Evolutionary conservation across 2,329 filamentous ascomycete genomes (phyloP), one percentile per base, ranked within the genome.

Genomic region (Fusarium irregulare): DNA sequence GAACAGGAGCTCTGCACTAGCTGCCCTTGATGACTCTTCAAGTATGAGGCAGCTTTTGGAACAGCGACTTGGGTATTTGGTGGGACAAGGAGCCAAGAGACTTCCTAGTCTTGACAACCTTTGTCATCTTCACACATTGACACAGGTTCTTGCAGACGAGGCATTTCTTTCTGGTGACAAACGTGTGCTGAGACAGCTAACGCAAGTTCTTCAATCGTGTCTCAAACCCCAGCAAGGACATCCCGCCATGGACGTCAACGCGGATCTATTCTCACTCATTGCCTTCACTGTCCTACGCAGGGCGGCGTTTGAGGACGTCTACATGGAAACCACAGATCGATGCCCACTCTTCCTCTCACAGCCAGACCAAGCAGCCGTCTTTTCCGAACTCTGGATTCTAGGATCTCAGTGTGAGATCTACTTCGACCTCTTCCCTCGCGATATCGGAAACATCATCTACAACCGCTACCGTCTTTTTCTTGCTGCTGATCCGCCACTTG

Each of bases 341-440:
- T 71, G 68, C 3, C 68, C 68, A 10, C 61, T 71, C 25, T 70
- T 70, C 56, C 56, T 71, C 13, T 71, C 68, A 3, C 56, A 70
- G 7, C 68, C 68, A 8, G 68, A 71, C 13, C 66, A 71, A 42
- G 68, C 68, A 1, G 68, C 68, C 2, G 68, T 71, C n/a, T 71
- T 71, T 28, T 71, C 66, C 3, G 68, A 71, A 49, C 67, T 71
- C 16, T 71, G 68, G 68, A 56, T 71, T 40, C 47, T 71, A 12
- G 68, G 68, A 18, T 71, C 68, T 5, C 68, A 71, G 18, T 71
- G 68, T 14, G 56, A 71, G n/a, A 60, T 71, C 21, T 71, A 71
- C 50, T 71, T 71, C 40, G 68, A 65, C 13, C 63, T 71, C 2
- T 59, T 51, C 8, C 66, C 68, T 20, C 66, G 68, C 3, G 66